phyloP scores from a whole-genome alignment of 2,329 filamentous ascomycete species.

The Hymenoscyphus linearis region DNA sequence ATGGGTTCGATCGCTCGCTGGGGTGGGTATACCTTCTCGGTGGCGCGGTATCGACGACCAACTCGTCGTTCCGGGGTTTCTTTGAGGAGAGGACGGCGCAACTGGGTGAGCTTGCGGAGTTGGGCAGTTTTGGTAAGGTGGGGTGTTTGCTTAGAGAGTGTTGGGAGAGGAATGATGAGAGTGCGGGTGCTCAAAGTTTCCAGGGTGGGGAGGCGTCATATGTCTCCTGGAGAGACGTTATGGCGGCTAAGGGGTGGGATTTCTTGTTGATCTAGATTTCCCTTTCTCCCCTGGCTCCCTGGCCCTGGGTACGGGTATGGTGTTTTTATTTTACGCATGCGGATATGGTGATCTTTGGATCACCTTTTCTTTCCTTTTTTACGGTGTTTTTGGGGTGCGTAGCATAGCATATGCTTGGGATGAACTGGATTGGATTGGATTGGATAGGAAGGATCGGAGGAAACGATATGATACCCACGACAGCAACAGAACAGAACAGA shows the following conservation, averaged over 20 bases:
- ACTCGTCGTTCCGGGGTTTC: slow-evolving; percentile 70
- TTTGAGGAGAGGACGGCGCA: slow-evolving; percentile 69
- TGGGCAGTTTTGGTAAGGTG: slow-evolving; percentile 83
- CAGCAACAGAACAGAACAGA: background rate
- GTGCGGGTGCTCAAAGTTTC: too few relatives aligned
- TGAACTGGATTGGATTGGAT: background rate
- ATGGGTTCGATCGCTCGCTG: slow-evolving; percentile 83
- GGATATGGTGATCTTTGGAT: slow-evolving; percentile 18
- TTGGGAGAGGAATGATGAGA: slow-evolving; percentile 68
- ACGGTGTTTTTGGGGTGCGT: background rate
- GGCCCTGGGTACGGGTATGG: background rate
- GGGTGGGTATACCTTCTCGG: slow-evolving; percentile 91
- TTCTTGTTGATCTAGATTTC: slow-evolving; percentile 72
- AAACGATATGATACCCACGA: slow-evolving; percentile 5
- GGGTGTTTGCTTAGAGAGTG: slow-evolving; percentile 73
- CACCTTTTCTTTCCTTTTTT: slow-evolving; percentile 4
- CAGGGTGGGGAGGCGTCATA: slow-evolving; percentile 48
- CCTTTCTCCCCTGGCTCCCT: slow-evolving; percentile 3
- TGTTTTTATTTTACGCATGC: background rate
- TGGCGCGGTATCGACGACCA: slow-evolving; percentile 69
- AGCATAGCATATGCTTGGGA: background rate
- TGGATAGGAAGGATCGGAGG: background rate
- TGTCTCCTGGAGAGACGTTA: slow-evolving; percentile 92
- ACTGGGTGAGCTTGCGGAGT: slow-evolving; percentile 70
- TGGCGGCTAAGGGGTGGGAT: slow-evolving; percentile 88